A percentile compares a stretch with the other conserved stretches of the same genome.
Conservation (phyloP, 1,284 basidiomycete species). For the Ceratobasidium sp. region DNA sequence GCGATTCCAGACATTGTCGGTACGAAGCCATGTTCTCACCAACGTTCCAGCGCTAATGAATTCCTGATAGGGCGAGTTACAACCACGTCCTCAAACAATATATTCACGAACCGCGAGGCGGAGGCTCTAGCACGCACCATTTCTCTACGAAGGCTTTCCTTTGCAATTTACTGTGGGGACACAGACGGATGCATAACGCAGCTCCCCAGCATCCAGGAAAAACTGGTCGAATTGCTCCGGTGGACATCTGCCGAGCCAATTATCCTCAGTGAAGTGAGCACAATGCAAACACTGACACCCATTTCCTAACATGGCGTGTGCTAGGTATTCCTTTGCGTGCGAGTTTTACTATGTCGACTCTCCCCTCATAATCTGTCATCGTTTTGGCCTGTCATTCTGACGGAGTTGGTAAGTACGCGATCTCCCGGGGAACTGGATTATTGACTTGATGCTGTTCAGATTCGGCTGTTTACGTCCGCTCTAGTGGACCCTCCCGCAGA, state of each 20-base stretch:
- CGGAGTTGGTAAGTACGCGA: conserved; percentile 76
- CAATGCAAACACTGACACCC: background rate
- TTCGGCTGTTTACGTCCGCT: conserved; percentile 75
- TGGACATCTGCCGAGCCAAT: conserved; percentile 77
- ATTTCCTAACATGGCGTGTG: background rate
- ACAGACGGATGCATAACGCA: conserved; percentile 90
- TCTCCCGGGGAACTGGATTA: background rate
- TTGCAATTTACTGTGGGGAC: conserved; percentile 82
- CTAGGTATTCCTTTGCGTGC: conserved; percentile 83
- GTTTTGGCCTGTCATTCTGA: conserved; percentile 96
- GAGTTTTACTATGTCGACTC: conserved; percentile 91
- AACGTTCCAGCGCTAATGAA: conserved; percentile 3
- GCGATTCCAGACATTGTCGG: conserved; percentile 84
- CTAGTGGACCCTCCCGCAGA: conserved; percentile 70
- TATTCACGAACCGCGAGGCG: conserved; percentile 94
- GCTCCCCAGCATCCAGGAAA: conserved; percentile 93
- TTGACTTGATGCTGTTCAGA: conserved; percentile 52
- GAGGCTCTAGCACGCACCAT: conserved; percentile 90
- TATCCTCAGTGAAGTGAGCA: conserved; percentile 84
- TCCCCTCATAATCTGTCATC: conserved; percentile 90
- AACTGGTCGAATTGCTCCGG: conserved; percentile 90
- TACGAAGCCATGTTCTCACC: conserved; percentile 49
- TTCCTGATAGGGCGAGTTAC: conserved; percentile 69
- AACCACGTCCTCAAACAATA: conserved; percentile 88
- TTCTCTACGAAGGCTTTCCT: conserved; percentile 87